Evolutionary conservation across 768 basidiomycete genomes (phyloP).

Genomic region (Hericium coralloides): DNA sequence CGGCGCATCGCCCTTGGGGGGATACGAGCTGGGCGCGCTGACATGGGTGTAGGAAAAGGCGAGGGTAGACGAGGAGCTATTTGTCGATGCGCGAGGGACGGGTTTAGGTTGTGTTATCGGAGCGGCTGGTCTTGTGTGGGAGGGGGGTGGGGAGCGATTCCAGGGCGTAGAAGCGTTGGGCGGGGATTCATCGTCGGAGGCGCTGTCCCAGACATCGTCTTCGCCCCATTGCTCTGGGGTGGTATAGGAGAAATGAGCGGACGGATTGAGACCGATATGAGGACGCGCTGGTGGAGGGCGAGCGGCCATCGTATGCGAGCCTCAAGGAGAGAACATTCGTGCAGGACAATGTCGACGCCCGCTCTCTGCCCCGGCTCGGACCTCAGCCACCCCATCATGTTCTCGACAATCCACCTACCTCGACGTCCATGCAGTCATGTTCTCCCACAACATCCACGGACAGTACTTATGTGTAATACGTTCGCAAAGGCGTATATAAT

Average conservation of each 20-base stretch:
- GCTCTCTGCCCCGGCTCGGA: no score
- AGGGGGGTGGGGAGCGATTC: conserved; percentile 5
- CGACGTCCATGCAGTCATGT: no score
- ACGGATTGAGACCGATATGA: conserved; percentile 15
- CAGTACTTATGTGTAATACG: no score
- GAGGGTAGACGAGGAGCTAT: conserved; percentile 14
- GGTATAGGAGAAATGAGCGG: conserved; percentile 14
- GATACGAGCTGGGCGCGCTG: conserved; percentile 11
- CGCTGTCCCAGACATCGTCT: conserved; percentile 28
- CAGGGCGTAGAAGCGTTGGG: conserved; percentile 7
- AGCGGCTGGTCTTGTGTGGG: conserved; percentile 1
- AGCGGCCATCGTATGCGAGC: conserved; percentile 7
- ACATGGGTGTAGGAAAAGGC: conserved; percentile 16
- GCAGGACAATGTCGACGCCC: no score
- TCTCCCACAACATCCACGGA: no score
- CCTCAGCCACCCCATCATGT: no score
- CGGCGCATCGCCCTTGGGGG: conserved; percentile 5
- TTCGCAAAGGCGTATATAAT: no score
- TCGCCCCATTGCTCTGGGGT: conserved; percentile 19
- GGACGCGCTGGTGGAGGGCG: conserved; percentile 18
- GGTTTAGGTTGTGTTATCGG: conserved; percentile 6
- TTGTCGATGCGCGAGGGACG: conserved; percentile 8
- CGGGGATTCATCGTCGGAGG: conserved; percentile 20
- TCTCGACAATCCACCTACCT: no score
- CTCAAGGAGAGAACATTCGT: no score